These are phyloP conservation scores for Aspergillus hiratsukae DNA, from an alignment of 2,329 filamentous ascomycete species.

Conservation along the genomic window DNA sequence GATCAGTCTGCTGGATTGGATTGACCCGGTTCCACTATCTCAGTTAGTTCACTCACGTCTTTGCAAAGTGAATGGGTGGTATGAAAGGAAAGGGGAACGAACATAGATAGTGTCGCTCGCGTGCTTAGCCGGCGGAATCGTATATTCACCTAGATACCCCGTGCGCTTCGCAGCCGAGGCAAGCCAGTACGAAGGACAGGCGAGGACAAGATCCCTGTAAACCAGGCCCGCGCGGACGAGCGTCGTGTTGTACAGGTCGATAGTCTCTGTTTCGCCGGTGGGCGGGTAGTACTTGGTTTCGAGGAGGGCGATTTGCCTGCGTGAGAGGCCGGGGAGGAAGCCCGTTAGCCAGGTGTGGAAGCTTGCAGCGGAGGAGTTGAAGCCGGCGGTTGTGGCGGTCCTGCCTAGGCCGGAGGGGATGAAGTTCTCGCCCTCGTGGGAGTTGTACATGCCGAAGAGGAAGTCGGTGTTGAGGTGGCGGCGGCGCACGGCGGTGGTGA, in stretches of 20 bases:
- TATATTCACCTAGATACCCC: conserved; percentile 57
- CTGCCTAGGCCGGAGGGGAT: conserved; percentile 48
- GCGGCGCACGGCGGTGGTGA: conserved; percentile 43
- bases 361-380: conserved; percentile 47
- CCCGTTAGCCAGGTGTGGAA: conserved; percentile 53
- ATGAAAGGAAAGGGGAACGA: conserved; percentile 22
- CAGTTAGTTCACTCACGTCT: not conserved
- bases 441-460: conserved; percentile 57
- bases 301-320: conserved; percentile 36
- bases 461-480: conserved; percentile 43
- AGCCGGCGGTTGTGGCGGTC: conserved; percentile 34
- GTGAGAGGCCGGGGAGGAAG: conserved; percentile 49
- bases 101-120: conserved; percentile 56
- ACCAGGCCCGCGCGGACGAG: conserved; percentile 53
- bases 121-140: conserved; percentile 56
- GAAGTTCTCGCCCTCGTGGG: conserved; percentile 61
- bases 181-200: conserved; percentile 59
- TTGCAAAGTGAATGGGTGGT: no score
- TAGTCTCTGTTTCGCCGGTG: conserved; percentile 45
- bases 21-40: conserved; percentile 55
- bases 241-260: conserved; percentile 47
- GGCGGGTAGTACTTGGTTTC: conserved; percentile 46
- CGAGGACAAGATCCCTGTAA: conserved; percentile 55
- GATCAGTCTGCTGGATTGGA: conserved; percentile 48
- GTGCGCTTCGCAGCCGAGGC: conserved; percentile 40